These are phyloP conservation scores for Sphaerostilbella broomeana DNA, from an alignment of 2,329 filamentous ascomycete species.

Conservation along the genomic window DNA sequence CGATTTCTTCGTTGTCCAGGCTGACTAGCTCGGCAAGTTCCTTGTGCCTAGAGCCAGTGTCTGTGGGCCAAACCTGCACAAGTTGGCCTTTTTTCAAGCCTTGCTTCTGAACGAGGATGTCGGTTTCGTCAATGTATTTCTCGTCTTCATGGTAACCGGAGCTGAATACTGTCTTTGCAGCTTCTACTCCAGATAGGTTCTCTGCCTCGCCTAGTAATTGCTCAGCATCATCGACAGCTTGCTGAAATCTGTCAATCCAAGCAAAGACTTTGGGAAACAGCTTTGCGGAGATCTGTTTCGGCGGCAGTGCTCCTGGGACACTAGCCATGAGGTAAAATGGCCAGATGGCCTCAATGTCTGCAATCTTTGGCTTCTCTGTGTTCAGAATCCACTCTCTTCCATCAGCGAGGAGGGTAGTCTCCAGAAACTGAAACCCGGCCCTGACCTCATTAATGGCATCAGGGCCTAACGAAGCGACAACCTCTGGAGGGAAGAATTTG, in stretches of 20 bases:
- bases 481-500: slow-evolving; percentile 18
- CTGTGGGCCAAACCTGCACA: slow-evolving; percentile 55
- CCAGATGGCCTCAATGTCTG: slow-evolving; percentile 64
- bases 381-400: slow-evolving; percentile 57
- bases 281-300: slow-evolving; percentile 41
- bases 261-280: slow-evolving; percentile 54
- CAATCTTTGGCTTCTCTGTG: slow-evolving; percentile 46
- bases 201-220: slow-evolving; percentile 27
- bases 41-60: slow-evolving; percentile 51
- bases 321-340: slow-evolving; percentile 56
- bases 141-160: slow-evolving; percentile 40
- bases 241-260: slow-evolving; percentile 56
- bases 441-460: slow-evolving; percentile 51
- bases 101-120: slow-evolving; percentile 39
- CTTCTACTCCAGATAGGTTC: slow-evolving; percentile 47
- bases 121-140: slow-evolving; percentile 37
- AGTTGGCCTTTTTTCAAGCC: slow-evolving; percentile 44
- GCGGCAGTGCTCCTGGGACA: slow-evolving; percentile 48
- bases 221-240: slow-evolving; percentile 36
- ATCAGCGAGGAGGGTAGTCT: slow-evolving; percentile 56
- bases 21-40: slow-evolving; percentile 50
- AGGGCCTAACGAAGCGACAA: slow-evolving; percentile 30
- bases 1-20: slow-evolving; percentile 47
- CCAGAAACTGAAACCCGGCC: slow-evolving; percentile 49
- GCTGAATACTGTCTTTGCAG: slow-evolving; percentile 38